Base-by-base conservation (phyloP, 768 basidiomycete species). In the Kondoa subrosea region DNA sequence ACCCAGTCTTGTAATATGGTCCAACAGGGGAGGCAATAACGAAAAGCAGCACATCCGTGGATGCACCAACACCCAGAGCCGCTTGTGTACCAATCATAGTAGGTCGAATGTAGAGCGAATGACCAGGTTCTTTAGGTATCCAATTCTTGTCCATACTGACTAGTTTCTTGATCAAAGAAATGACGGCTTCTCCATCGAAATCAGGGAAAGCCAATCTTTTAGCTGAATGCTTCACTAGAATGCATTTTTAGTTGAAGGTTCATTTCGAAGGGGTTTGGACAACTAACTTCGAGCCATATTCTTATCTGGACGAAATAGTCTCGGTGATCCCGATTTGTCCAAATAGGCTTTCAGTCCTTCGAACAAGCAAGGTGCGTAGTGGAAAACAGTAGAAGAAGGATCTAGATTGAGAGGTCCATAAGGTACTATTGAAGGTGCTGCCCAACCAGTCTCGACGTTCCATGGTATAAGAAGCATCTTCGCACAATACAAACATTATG, bases 211-310 rank as follows among this genome's bases (percentile, higher is more conserved):
- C 74, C 1, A 74, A 60, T 56, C 92, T 84, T 29, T 78, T 72
- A 16, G 92, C 91, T 74, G 87, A 89, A 59, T 72, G 82, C 78
- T 89, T 90, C 91, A 97, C n/a, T n/a, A n/a, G n/a, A n/a, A n/a
- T n/a, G n/a, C n/a, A n/a, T n/a, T n/a, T n/a, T n/a, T n/a, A n/a
- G n/a, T n/a, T n/a, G n/a, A n/a, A n/a, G n/a, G n/a, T n/a, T n/a
- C n/a, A n/a, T n/a, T n/a, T n/a, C n/a, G n/a, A n/a, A n/a, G n/a
- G n/a, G n/a, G n/a, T n/a, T n/a, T n/a, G n/a, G n/a, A n/a, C n/a
- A n/a, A n/a, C n/a, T n/a, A n/a, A n/a, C n/a, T 91, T 30, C 92
- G 85, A 74, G 85, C 85, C 91, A 96, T 93, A 79, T 96, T 95
- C 88, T 71, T 73, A 78, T 95, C 89, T 1, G 92, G 93, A 58